phyloP scores from a whole-genome alignment of 1,284 basidiomycete genomes.

The Prillingera fragicola region DNA sequence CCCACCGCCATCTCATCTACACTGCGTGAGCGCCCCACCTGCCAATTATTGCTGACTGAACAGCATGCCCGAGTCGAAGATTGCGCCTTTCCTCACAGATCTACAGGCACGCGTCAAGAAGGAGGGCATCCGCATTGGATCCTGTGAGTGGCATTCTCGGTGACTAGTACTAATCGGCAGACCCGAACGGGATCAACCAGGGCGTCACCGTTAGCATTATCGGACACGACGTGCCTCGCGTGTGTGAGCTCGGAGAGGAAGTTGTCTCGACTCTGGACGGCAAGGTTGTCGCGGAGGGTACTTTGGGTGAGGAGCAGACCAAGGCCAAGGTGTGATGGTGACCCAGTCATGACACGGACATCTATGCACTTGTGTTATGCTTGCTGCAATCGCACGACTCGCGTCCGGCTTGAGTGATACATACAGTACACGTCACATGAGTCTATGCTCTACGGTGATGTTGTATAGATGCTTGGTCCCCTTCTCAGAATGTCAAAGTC shows the following conservation, averaged over 20 bases:
- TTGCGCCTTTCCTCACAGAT: conserved; percentile 77
- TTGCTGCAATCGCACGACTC: no score
- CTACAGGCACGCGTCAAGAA: conserved; percentile 68
- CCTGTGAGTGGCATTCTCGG: conserved; percentile 49
- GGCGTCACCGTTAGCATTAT: conserved; percentile 67
- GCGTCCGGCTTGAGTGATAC: no score
- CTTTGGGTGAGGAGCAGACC: conserved; percentile 37
- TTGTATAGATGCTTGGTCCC: no score
- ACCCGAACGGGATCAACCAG: conserved; percentile 58
- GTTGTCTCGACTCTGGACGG: conserved; percentile 52
- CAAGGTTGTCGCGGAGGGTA: conserved; percentile 49
- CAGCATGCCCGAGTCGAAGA: conserved; percentile 76
- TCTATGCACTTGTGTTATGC: no score
- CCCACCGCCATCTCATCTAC: conserved; percentile 68
- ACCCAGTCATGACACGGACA: no score
- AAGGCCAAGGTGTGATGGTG: conserved; percentile 24
- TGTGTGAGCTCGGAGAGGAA: conserved; percentile 60
- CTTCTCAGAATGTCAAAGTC: no score
- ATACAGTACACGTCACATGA: no score
- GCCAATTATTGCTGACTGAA: not conserved
- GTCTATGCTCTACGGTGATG: no score
- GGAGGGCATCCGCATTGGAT: conserved; percentile 76
- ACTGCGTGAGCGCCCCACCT: conserved; percentile 69
- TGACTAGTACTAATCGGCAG: conserved; percentile 9
- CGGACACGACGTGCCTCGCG: conserved; percentile 58